Base-by-base conservation (phyloP, 441 rosid genomes). In the Gossypium gossypioides region DNA sequence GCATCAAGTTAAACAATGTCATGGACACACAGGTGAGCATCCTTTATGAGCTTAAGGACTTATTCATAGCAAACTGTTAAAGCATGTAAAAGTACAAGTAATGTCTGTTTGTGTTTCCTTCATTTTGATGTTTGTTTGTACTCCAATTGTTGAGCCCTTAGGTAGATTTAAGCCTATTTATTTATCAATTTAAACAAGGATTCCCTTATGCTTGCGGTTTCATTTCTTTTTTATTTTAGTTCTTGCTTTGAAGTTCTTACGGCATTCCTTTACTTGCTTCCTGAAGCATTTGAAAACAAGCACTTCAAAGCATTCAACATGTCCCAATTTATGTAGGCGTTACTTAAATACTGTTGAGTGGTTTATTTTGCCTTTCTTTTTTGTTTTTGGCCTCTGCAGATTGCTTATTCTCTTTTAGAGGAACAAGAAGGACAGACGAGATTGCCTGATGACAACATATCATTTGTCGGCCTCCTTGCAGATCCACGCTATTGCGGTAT, bases 401-500 rank as follows among this genome's bases (percentile, higher is more conserved):
- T 93, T 85, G 97, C 97, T 48, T 91, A 82, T 84, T 81, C 88
- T 75, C 88, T 88, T 70, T 79, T 93, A 71, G 94, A 91, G 84
- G 97, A 89, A 80, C 97, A 89, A 84, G 97, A 93, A 79, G 95
- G 96, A 74, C 81, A 79, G 72, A 78, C 72, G 60, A 86, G 86
- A 77, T 78, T 76, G 65, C 82, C 77, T 3, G 92, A 82, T 86
- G 91, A 85, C 77, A 85, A 87, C 81, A 93, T 93, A 82, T 93
- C 98, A 52, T 93, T 93, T 82, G 98, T 93, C 73, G 83, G 91
- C 70, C 94, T 93, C 73, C 98, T 93, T 60, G 98, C 97, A 51
- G 98, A 93, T 86, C 91, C 96, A 83, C 87, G 92, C 72, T 93
- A 89, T 86, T 89, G 97, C 80, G 98, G 96, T 93, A 93, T 77